Conservation (phyloP, 805 yeast species). For the Brettanomyces custersianus region DNA sequence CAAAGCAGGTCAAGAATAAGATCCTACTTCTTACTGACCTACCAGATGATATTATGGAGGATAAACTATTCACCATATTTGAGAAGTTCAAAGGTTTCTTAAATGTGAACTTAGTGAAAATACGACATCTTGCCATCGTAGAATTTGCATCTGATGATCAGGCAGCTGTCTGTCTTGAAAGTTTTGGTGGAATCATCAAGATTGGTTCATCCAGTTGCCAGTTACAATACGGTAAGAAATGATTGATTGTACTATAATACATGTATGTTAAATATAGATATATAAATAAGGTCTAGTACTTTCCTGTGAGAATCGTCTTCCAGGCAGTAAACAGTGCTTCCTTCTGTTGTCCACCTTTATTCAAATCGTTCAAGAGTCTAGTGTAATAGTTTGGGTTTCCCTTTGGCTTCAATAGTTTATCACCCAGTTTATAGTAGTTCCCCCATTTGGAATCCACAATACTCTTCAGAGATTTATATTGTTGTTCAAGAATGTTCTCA, state of each 20-base stretch:
- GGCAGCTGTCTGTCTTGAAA: constrained; percentile 29
- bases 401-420: constrained; percentile 64
- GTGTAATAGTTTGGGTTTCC: constrained; percentile 78
- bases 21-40: constrained; percentile 59
- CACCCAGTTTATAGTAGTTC: constrained; percentile 54
- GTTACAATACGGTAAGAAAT: constrained; percentile 25
- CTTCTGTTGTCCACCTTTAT: constrained; percentile 50
- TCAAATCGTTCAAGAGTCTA: constrained; percentile 59
- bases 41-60: constrained; percentile 34
- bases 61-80: constrained; percentile 38
- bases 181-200: constrained; percentile 12
- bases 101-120: constrained; percentile 57
- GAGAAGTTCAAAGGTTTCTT: constrained; percentile 48
- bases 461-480: constrained; percentile 48
- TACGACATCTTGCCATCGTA: constrained; percentile 67
- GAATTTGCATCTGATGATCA: constrained; percentile 55
- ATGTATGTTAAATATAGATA: constrained; percentile 1
- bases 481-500: constrained; percentile 40
- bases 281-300: constrained; percentile 25
- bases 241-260: not conserved
- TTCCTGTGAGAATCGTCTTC: constrained; percentile 71
- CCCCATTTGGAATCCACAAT: constrained; percentile 53
- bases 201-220: constrained; percentile 15
- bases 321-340: constrained; percentile 59
- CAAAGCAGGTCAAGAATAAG: constrained; percentile 43